Evolutionary conservation across 768 basidiomycete species (phyloP), one percentile per base, ranked within the genome.

Genomic region (Lactarius trivialis): DNA sequence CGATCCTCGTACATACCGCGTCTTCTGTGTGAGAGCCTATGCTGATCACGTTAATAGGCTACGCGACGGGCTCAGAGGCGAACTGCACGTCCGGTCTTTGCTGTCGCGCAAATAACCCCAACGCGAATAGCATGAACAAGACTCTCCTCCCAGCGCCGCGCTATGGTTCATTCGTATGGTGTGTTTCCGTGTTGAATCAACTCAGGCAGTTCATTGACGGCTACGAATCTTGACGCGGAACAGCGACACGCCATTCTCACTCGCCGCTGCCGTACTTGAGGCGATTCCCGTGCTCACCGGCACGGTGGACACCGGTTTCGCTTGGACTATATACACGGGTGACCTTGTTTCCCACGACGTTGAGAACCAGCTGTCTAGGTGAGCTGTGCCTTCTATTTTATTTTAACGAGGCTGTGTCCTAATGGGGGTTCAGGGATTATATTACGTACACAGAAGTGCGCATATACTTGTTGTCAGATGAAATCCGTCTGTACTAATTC

Each of bases 271-370:
- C 17, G 84, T 81, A 0, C 74, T 91, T 28, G 71, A 88, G 68
- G 81, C 86, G 4, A 88, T 91, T 60, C 88, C 89, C 24, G 77
- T 76, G 3, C 73, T 91, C 33, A 78, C 87, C 26, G 84, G 79
- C 9, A 88, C 89, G 11, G 69, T 81, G 68, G 72, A 77, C 0
- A 80, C 76, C 17, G 85, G 85, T 3, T 88, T 91, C 69, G 78
- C 79, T 30, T 89, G 83, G 70, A 80, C 81, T 0, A 51, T 91
- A 19, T 90, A 79, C 68, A 91, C 89, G 0, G 89, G 89, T 26
- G 89, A 91, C 70, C 71, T 91, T 45, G 81, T 89, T 43, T 82
- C 85, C 7, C 89, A 91, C 70, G 89, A 91, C 71, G 73, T 81
- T 12, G 80, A 82, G 41, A 82, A 82, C 59, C 82, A 90, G 68